phyloP scores from a whole-genome alignment of 495 filamentous ascomycete species.

The Durotheca rogersii region DNA sequence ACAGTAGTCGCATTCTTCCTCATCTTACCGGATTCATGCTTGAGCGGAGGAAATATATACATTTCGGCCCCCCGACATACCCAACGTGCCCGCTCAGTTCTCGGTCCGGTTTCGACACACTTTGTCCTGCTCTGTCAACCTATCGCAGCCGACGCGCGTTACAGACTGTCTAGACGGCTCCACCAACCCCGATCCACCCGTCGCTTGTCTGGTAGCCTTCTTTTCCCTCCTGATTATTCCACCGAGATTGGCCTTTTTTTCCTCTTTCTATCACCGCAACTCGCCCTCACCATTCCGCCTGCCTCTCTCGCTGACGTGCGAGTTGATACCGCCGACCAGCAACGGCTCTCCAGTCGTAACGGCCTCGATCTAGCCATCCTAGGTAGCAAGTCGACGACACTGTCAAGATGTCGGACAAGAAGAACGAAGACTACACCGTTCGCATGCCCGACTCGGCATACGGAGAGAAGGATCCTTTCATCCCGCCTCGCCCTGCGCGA shows the following conservation, averaged over 20 bases:
- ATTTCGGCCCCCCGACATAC: no score
- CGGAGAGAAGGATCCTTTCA: constrained; percentile 60
- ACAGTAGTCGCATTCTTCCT: no score
- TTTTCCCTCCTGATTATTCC: no score
- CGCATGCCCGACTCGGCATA: constrained; percentile 61
- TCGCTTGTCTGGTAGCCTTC: not conserved
- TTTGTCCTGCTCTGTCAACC: not conserved
- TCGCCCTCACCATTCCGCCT: no score
- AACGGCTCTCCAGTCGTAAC: constrained; percentile 7
- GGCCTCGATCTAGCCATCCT: no score
- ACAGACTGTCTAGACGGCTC: not conserved
- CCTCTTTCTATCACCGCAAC: constrained; percentile 12
- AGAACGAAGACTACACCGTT: constrained; percentile 75
- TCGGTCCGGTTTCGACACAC: not conserved
- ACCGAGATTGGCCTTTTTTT: not conserved
- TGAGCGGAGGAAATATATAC: no score
- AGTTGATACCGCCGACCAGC: constrained; percentile 17
- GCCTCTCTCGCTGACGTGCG: constrained; percentile 29
- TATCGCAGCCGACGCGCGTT: not conserved
- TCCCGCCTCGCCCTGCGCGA: constrained; percentile 26
- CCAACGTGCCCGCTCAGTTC: not conserved
- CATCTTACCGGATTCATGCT: no score
- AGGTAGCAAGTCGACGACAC: constrained; percentile 53
- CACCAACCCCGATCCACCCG: not conserved
- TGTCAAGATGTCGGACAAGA: constrained; percentile 66